Conservation (phyloP, 2,329 filamentous ascomycete genomes). For the Fusarium sublunatum region DNA sequence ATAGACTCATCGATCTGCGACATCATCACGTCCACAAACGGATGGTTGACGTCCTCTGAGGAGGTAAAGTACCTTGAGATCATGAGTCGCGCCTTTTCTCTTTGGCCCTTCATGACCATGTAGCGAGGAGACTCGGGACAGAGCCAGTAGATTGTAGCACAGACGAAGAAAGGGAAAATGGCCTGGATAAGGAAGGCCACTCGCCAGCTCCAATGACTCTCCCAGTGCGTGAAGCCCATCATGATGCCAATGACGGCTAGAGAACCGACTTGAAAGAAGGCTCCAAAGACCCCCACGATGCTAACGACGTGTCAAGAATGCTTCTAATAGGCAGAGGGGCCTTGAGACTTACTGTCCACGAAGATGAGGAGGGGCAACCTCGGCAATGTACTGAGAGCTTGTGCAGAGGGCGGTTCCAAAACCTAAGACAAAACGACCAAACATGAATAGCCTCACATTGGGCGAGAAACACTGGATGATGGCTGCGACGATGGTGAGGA, state of each 20-base stretch:
- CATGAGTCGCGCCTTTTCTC: conserved; percentile 35
- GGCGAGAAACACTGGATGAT: conserved; percentile 39
- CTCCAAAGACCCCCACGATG: conserved; percentile 40
- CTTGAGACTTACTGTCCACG: conserved; percentile 26
- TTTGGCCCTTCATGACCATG: conserved; percentile 40
- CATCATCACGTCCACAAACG: conserved; percentile 34
- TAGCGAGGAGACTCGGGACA: conserved; percentile 43
- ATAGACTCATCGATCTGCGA: conserved; percentile 41
- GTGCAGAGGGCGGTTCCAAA: conserved; percentile 42
- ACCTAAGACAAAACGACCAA: conserved; percentile 35
- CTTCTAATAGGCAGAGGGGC: fast-evolving
- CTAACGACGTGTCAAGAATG: neutral
- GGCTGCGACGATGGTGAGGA: conserved; percentile 36
- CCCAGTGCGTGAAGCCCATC: conserved; percentile 41
- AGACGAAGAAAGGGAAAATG: conserved; percentile 36
- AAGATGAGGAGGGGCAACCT: conserved; percentile 37
- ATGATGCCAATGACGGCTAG: conserved; percentile 39
- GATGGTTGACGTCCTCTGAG: conserved; percentile 33
- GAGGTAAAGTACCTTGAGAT: conserved; percentile 38
- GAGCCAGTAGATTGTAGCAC: conserved; percentile 34
- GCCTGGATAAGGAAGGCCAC: conserved; percentile 39
- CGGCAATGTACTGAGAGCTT: conserved; percentile 41
- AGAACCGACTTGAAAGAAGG: conserved; percentile 42
- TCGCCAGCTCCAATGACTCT: conserved; percentile 42
- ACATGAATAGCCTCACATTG: conserved; percentile 35